Evolutionary conservation across 768 basidiomycete genomes (phyloP).

Genomic region (Lactarius sp.): DNA sequence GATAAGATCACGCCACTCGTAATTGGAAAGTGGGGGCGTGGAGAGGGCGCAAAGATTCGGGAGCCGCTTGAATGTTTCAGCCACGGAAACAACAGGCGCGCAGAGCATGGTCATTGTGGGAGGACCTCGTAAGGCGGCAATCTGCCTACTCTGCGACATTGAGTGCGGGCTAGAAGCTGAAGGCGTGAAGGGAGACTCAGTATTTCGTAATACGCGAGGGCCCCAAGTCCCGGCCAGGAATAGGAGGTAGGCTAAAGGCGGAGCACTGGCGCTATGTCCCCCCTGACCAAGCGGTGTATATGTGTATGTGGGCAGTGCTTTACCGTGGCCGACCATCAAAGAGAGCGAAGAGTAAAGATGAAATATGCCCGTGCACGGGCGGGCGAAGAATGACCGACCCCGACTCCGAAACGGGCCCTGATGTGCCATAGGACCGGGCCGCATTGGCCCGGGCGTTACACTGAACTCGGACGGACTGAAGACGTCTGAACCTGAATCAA

Average conservation of each 20-base stretch:
- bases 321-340: neutral
- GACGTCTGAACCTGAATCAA: neutral
- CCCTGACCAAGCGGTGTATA: no score
- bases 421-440: no score
- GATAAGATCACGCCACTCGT: neutral
- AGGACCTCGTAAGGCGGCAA: constrained; percentile 5
- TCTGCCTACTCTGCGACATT: neutral
- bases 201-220: neutral
- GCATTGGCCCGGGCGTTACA: no score
- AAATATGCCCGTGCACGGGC: no score
- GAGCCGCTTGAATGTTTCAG: constrained; percentile 7
- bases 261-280: no score
- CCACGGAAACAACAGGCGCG: constrained; percentile 6
- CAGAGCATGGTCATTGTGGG: neutral
- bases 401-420: no score
- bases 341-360: neutral
- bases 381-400: no score
- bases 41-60: neutral
- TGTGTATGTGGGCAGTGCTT: neutral
- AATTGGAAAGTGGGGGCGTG: neutral
- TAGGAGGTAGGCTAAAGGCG: no score
- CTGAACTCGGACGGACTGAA: no score
- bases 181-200: neutral
- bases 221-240: neutral
- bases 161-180: neutral